phyloP scores from a whole-genome alignment of 352 stramenopile species.

The Pythium phragmiticola region DNA sequence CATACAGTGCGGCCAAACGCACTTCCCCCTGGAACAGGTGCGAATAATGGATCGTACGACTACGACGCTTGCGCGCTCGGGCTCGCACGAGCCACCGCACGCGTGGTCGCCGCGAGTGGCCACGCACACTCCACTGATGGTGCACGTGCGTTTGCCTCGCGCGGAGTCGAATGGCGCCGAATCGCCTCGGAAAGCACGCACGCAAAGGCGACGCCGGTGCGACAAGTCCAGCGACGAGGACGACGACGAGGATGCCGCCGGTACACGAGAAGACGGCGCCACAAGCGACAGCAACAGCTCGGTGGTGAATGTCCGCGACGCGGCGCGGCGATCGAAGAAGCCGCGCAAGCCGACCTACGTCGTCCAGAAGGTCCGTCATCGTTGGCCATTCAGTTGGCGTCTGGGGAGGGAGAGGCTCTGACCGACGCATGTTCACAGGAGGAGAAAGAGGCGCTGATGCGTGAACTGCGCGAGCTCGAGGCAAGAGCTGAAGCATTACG shows the following conservation, averaged over 20 bases:
- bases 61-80: background rate
- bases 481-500: constrained; percentile 3
- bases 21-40: background rate
- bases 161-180: background rate
- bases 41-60: background rate
- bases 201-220: background rate
- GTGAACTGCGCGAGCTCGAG: constrained; percentile 8
- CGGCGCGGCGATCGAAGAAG: background rate
- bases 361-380: constrained; percentile 9
- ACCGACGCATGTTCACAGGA: constrained; percentile 1
- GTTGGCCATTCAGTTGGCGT: background rate
- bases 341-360: constrained; percentile 14
- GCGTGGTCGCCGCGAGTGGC: background rate
- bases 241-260: background rate
- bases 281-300: constrained; percentile 1
- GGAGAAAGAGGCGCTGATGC: constrained; percentile 11
- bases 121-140: background rate
- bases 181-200: background rate
- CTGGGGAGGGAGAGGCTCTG: background rate
- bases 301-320: background rate
- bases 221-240: constrained; percentile 5
- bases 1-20: background rate
- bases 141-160: constrained; percentile 7
- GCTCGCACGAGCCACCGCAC: background rate
- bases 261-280: background rate